Conservation (phyloP, 2,329 filamentous ascomycete species). For the Neofusicoccum umdonicola region DNA sequence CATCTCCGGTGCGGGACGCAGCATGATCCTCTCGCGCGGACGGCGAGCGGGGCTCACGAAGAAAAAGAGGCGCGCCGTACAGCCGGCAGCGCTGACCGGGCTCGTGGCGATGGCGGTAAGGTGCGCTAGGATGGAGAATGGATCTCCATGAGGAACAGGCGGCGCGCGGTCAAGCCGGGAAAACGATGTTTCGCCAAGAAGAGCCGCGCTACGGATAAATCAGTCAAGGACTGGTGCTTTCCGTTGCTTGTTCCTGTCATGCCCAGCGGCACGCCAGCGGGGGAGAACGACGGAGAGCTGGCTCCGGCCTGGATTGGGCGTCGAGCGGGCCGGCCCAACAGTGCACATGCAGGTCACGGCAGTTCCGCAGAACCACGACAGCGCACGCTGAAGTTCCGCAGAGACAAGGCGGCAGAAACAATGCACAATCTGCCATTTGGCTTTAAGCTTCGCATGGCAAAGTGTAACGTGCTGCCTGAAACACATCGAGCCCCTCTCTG, state of each 20-base stretch:
- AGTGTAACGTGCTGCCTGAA: not conserved
- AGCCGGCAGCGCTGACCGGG: not conserved
- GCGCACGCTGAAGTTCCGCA: too few relatives aligned
- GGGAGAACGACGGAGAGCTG: slow-evolving; percentile 2
- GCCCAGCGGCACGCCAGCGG: not conserved
- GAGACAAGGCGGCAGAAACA: too few relatives aligned
- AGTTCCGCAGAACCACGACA: too few relatives aligned
- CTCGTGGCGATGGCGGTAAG: not conserved
- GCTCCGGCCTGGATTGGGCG: not conserved
- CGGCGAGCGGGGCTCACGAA: not conserved
- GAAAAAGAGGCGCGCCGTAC: not conserved
- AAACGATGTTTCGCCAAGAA: not conserved
- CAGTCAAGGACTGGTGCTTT: slow-evolving; percentile 1
- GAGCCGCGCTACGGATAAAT: slow-evolving; percentile 14
- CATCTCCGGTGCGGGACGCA: not conserved
- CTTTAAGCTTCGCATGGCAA: too few relatives aligned
- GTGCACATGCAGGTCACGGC: too few relatives aligned
- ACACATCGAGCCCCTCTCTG: not conserved
- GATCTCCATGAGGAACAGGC: not conserved
- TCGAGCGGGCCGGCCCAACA: not conserved
- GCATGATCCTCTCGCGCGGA: not conserved
- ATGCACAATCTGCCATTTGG: not conserved
- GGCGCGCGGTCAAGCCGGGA: not conserved
- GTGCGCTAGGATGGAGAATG: not conserved
- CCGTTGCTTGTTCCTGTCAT: slow-evolving; percentile 8